Conservation (phyloP, 2,329 filamentous ascomycete species). For the Sporothrix variecibatus region DNA sequence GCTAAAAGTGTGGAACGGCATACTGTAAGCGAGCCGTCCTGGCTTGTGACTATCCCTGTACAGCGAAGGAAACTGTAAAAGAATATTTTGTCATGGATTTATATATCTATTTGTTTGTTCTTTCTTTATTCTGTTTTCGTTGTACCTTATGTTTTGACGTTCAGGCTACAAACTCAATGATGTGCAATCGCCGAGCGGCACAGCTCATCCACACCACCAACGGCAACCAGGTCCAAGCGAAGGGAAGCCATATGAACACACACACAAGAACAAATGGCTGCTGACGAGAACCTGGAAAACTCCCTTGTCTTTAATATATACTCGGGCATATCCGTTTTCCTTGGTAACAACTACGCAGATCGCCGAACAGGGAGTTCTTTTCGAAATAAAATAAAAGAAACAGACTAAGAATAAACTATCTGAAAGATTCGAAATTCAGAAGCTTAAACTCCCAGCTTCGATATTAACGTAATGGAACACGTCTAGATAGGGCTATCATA, state of each 20-base stretch:
- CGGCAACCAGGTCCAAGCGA: slow-evolving; percentile 9
- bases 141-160: neutral
- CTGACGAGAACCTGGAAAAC: slow-evolving; percentile 3
- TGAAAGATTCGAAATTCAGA: neutral
- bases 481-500: neutral
- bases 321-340: neutral
- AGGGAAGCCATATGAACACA: slow-evolving; percentile 3
- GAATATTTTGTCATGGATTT: too few species aligned
- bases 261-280: neutral
- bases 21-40: neutral
- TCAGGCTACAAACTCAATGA: neutral
- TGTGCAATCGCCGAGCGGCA: neutral
- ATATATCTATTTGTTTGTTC: neutral
- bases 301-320: neutral
- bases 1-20: neutral
- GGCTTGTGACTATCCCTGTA: neutral
- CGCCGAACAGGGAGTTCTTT: neutral
- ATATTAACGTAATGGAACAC: neutral
- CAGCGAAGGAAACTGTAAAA: neutral
- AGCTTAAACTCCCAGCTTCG: too few species aligned
- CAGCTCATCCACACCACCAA: neutral
- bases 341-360: neutral
- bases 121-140: neutral
- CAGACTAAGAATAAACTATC: neutral
- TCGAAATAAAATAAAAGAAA: too few species aligned